A percentile compares a stretch with the other conserved stretches of the same genome.
Conservation (phyloP, 129 eudicot species). For the Centella asiatica region DNA sequence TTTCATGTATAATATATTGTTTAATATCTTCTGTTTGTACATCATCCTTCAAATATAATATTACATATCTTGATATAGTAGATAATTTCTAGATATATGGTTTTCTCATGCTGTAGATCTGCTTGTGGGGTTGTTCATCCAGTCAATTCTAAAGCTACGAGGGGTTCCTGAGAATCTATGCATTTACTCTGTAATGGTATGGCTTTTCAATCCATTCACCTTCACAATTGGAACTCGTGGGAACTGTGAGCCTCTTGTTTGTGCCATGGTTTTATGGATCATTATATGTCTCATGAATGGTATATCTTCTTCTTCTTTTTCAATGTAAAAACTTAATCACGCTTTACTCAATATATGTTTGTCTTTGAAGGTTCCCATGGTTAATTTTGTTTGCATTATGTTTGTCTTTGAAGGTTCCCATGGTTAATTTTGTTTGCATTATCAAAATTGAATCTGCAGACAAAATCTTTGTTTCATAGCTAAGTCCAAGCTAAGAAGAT, state of each 20-base stretch:
- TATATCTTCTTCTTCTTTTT: constrained; percentile 24
- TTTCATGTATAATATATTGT: too few relatives aligned
- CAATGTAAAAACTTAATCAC: neutral
- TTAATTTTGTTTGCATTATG: too few relatives aligned
- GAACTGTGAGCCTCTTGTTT: constrained; percentile 93
- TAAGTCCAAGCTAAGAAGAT: too few relatives aligned
- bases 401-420: too few relatives aligned
- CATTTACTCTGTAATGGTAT: constrained; percentile 53
- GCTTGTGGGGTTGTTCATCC: constrained; percentile 78
- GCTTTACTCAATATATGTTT: neutral
- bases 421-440: too few relatives aligned
- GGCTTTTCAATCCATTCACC: constrained; percentile 99
- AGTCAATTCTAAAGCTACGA: constrained; percentile 72
- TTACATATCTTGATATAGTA: neutral
- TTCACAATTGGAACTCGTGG: constrained; percentile 99
- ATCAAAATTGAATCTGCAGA: too few relatives aligned
- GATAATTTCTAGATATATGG: constrained; percentile 5
- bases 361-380: too few relatives aligned
- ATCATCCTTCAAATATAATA: neutral
- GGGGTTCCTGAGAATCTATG: constrained; percentile 70
- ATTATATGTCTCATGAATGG: constrained; percentile 81
- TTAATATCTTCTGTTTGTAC: too few relatives aligned
- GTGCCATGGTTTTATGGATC: constrained; percentile 92
- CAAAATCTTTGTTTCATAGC: too few relatives aligned
- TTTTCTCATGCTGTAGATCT: constrained; percentile 49